phyloP scores from a whole-genome alignment of 2,329 filamentous ascomycete genomes.

The Hypoxylon sp. region DNA sequence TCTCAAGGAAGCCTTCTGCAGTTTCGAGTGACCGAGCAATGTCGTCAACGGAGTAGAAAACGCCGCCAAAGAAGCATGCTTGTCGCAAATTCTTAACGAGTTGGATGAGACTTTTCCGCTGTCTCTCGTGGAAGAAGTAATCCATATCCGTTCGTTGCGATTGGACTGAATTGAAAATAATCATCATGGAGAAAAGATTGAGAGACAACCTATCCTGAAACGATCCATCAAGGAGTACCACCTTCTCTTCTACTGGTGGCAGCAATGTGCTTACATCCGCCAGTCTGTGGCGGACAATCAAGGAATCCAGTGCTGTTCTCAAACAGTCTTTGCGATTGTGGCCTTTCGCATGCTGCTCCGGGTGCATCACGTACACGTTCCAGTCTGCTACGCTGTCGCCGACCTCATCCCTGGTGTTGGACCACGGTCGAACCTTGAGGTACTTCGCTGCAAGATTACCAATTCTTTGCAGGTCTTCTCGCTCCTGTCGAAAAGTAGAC shows the following conservation, averaged over 20 bases:
- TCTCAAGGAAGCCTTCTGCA: slow-evolving; percentile 76
- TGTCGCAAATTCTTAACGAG: slow-evolving; percentile 85
- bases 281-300: slow-evolving; percentile 85
- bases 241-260: slow-evolving; percentile 79
- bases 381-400: slow-evolving; percentile 76
- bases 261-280: slow-evolving; percentile 79
- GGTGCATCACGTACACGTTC: slow-evolving; percentile 78
- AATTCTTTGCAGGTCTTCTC: slow-evolving; percentile 77
- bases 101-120: slow-evolving; percentile 75
- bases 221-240: slow-evolving; percentile 83
- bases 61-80: slow-evolving; percentile 87
- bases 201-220: slow-evolving; percentile 87
- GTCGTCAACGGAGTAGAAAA: slow-evolving; percentile 77
- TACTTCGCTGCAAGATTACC: slow-evolving; percentile 78
- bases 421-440: slow-evolving; percentile 84
- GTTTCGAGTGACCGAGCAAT: slow-evolving; percentile 76
- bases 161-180: slow-evolving; percentile 89
- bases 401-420: slow-evolving; percentile 68
- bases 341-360: slow-evolving; percentile 65
- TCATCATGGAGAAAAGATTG: slow-evolving; percentile 87
- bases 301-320: slow-evolving; percentile 77
- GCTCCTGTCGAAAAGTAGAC: slow-evolving; percentile 59
- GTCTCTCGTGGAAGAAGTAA: slow-evolving; percentile 88
- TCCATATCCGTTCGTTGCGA: slow-evolving; percentile 87
- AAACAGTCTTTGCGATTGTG: slow-evolving; percentile 75